Evolutionary conservation across 1,284 basidiomycete genomes (phyloP).

Genomic region (Jaminaea rosea): DNA sequence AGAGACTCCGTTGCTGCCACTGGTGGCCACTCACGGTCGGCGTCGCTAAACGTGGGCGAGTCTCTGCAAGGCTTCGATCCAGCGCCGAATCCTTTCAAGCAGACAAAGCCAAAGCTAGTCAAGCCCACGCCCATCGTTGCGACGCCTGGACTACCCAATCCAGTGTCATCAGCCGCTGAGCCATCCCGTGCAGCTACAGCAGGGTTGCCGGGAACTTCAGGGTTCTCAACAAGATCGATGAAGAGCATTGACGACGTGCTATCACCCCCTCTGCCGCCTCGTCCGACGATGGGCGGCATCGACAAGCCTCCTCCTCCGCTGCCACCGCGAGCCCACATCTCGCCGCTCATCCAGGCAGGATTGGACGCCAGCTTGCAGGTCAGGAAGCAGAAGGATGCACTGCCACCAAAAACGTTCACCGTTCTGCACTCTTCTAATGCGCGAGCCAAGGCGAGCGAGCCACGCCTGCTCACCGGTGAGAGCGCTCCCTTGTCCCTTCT

Average conservation of each 20-base stretch:
- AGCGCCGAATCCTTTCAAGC: conserved; percentile 38
- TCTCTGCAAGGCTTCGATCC: conserved; percentile 34
- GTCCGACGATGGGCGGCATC: conserved; percentile 10
- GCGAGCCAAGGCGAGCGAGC: conserved; percentile 12
- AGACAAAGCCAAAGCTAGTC: conserved; percentile 35
- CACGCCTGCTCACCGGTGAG: conserved; percentile 4
- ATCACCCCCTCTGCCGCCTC: conserved; percentile 24
- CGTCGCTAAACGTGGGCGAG: neutral
- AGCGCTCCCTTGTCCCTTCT: neutral
- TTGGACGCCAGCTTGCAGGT: conserved; percentile 41
- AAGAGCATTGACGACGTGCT: neutral
- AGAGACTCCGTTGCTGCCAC: neutral
- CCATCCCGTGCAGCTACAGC: neutral
- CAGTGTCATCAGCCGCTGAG: neutral
- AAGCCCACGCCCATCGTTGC: conserved; percentile 33
- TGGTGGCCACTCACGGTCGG: conserved; percentile 7
- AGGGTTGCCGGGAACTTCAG: neutral
- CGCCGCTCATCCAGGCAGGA: conserved; percentile 45
- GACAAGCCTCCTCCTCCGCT: conserved; percentile 29
- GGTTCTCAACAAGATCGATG: neutral
- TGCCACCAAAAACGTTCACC: conserved; percentile 45
- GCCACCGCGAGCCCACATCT: conserved; percentile 33
- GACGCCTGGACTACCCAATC: neutral
- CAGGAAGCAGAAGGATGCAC: conserved; percentile 30
- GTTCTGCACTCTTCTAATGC: conserved; percentile 34